These are phyloP conservation scores for Cryoendolithus antarcticus DNA, from an alignment of 2,329 filamentous ascomycete genomes.

Conservation along the genomic window DNA sequence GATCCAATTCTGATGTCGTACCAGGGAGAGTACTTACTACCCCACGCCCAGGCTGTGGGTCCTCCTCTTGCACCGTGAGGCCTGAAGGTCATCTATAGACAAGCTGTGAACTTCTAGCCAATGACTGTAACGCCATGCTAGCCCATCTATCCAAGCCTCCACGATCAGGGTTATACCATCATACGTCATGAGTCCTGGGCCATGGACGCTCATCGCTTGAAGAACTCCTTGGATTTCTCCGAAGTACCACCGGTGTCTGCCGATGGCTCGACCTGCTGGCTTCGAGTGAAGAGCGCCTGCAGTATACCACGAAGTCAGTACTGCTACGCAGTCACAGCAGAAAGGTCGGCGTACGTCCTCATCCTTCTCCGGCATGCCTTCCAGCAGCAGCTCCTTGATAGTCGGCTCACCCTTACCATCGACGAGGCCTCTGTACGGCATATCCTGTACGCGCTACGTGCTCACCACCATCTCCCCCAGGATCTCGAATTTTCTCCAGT, in stretches of 20 bases:
- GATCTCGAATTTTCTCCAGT: conserved; percentile 97
- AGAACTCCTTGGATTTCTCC: no score
- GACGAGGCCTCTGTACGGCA: conserved; percentile 59
- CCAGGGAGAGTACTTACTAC: no score
- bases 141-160: no score
- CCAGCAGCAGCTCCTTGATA: conserved; percentile 63
- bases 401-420: conserved; percentile 34
- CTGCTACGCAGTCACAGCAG: background rate
- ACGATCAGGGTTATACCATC: no score
- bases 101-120: no score
- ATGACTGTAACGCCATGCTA: no score
- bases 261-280: conserved; percentile 38
- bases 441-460: conserved; percentile 82
- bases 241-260: conserved; percentile 14
- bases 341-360: conserved; percentile 58
- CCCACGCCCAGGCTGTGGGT: no score
- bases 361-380: conserved; percentile 69
- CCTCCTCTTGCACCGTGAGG: no score
- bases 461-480: conserved; percentile 83
- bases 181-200: no score
- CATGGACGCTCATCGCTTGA: no score
- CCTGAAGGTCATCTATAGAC: no score
- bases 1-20: no score
- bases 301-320: conserved; percentile 8
- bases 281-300: conserved; percentile 48